Base-by-base conservation (phyloP, 2,329 filamentous ascomycete species). In the Monosporascus sp. region DNA sequence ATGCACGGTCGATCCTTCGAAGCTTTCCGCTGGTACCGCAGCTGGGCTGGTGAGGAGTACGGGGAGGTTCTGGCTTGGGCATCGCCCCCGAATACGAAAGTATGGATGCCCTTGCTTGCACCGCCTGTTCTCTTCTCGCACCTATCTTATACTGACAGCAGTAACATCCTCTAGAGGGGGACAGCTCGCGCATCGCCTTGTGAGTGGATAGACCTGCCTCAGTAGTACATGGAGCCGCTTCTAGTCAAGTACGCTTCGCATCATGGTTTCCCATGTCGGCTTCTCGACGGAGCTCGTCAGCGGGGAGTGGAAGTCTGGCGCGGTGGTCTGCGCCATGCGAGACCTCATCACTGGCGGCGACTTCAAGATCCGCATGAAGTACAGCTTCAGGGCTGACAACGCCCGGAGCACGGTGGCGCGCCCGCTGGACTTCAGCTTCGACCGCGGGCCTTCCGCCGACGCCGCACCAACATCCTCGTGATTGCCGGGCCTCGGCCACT, bases 311-410 rank as follows among this genome's bases (percentile, higher is more conserved):
- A 18, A 55, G 15, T 52, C 53, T 5, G 58, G 51, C 46, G 53
- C 51, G 40, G 58, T 60, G 11, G 47, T 59, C 1, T 60, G 56
- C 51, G 58, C 56, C 2, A 49, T 77, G 2, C 62, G 62, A 17
- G 74, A 77, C 52, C 66, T 65, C 8, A 35, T 75, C 3, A 68
- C 72, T 0, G 65, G 68, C 76, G 79, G 63, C 57, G 60, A 24
- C 73, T 86, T 54, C 43, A 28, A 56, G 8, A 22, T 63, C 40
- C 69, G 71, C 8, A 76, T 80, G 0, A 77, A 76, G 51, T 86
- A 80, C 56, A 68, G 86, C 7, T 82, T 85, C 56, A 83, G 82
- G 3, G 79, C 77, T 45, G 83, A 86, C 62, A 83, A 74, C 3
- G 70, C 70, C 0, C 65, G 67, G 9, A 75, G 72, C 54, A 66